phyloP scores from a whole-genome alignment of 1,284 basidiomycete genomes.

The Ceratobasidium sp. region DNA sequence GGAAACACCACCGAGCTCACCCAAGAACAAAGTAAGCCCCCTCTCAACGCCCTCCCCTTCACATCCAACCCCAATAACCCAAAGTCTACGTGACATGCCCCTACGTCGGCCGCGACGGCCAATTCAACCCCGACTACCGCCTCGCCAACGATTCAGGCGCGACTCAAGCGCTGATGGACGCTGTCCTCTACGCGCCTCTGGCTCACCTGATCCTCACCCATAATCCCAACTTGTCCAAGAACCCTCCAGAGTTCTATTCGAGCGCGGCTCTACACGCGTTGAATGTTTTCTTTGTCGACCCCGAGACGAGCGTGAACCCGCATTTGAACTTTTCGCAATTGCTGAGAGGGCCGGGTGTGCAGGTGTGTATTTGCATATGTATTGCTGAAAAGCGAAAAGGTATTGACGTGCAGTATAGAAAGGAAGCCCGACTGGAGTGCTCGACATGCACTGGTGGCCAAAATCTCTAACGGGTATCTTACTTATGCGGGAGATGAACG shows the following conservation, averaged over 20 bases:
- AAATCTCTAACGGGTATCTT: conserved; percentile 53
- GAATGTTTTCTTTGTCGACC: conserved; percentile 54
- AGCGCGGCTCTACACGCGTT: conserved; percentile 22
- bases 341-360: conserved; percentile 54
- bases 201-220: conserved; percentile 52
- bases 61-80: conserved; percentile 25
- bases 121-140: conserved; percentile 58
- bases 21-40: conserved; percentile 39
- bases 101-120: conserved; percentile 55
- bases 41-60: neutral
- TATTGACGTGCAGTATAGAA: conserved; percentile 3
- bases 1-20: conserved; percentile 51
- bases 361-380: conserved; percentile 12
- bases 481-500: conserved; percentile 50
- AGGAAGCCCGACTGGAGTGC: conserved; percentile 51
- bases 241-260: conserved; percentile 21
- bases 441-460: conserved; percentile 53
- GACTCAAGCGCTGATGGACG: conserved; percentile 55
- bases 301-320: conserved; percentile 57
- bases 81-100: conserved; percentile 53
- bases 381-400: conserved; percentile 49
- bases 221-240: conserved; percentile 45
- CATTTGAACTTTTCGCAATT: conserved; percentile 59
- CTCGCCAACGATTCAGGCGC: conserved; percentile 55
- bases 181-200: conserved; percentile 57